phyloP scores from a whole-genome alignment of 768 basidiomycete genomes.

The Mycena alexandri region DNA sequence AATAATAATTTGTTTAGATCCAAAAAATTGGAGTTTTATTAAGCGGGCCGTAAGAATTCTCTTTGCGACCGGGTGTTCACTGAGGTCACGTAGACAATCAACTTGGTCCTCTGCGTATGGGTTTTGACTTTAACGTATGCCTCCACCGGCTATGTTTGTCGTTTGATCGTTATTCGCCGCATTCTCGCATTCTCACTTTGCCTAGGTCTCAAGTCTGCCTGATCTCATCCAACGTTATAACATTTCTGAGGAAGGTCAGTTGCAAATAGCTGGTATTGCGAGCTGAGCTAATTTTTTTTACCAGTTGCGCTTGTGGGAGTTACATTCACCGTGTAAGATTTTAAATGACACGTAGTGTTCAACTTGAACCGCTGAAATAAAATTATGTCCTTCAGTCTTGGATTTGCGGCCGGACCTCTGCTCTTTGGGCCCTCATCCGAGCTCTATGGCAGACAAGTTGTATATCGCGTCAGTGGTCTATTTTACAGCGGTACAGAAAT shows the following conservation, averaged over 20 bases:
- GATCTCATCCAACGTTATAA: constrained; percentile 19
- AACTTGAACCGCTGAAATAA: neutral
- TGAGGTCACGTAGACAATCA: constrained; percentile 10
- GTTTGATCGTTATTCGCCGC: too few relatives aligned
- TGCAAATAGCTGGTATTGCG: neutral
- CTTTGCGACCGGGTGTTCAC: too few relatives aligned
- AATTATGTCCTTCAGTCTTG: constrained; percentile 14
- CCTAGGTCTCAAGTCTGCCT: constrained; percentile 32
- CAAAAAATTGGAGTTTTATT: constrained; percentile 22
- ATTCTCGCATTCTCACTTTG: neutral
- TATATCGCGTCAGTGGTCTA: constrained; percentile 18
- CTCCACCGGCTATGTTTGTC: constrained; percentile 33
- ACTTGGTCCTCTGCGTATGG: constrained; percentile 28
- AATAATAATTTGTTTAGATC: constrained; percentile 12
- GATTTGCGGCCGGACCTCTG: constrained; percentile 34
- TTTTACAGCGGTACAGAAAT: constrained; percentile 27
- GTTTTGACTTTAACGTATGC: constrained; percentile 34
- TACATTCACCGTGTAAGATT: constrained; percentile 23
- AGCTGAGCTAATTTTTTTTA: neutral
- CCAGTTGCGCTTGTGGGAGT: constrained; percentile 30
- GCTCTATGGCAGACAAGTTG: constrained; percentile 38
- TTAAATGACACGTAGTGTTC: neutral
- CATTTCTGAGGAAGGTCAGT: constrained; percentile 27
- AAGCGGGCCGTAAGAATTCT: neutral
- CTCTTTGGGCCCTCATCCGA: constrained; percentile 42